phyloP scores from a whole-genome alignment of 352 stramenopile species.

The Phytophthora pluvialis region DNA sequence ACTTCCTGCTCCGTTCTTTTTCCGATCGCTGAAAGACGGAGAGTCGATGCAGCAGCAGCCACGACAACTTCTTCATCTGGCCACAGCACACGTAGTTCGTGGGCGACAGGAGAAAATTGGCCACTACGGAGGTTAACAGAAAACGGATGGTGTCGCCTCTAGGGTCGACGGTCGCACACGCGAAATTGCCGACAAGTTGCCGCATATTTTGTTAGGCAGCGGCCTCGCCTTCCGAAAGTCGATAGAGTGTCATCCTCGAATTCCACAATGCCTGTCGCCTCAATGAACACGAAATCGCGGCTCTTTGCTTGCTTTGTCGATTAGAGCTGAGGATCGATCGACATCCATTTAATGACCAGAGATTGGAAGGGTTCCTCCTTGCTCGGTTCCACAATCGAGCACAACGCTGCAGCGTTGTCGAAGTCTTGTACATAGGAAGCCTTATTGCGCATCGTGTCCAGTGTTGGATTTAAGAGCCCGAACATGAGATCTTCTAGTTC shows the following conservation, averaged over 20 bases:
- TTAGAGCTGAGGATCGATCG: conserved; percentile 25
- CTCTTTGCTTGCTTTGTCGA: conserved; percentile 11
- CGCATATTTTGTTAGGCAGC: conserved; percentile 37
- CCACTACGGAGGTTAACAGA: conserved; percentile 26
- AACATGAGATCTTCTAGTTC: conserved; percentile 44
- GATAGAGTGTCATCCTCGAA: conserved; percentile 36
- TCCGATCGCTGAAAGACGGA: conserved; percentile 6
- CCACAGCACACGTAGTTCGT: conserved; percentile 49
- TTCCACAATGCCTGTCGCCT: conserved; percentile 9
- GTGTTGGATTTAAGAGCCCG: conserved; percentile 31
- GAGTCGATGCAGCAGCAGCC: conserved; percentile 31
- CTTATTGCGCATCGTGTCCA: conserved; percentile 36
- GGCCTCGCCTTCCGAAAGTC: conserved; percentile 40
- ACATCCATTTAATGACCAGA: conserved; percentile 40
- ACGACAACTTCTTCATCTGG: conserved; percentile 63
- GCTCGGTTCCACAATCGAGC: conserved; percentile 27
- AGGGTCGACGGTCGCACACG: conserved; percentile 29
- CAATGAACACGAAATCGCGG: conserved; percentile 11
- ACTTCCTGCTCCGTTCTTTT: background rate
- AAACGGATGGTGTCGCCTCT: conserved; percentile 37
- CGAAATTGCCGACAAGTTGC: conserved; percentile 45
- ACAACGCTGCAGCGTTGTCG: conserved; percentile 26
- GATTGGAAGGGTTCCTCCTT: conserved; percentile 34
- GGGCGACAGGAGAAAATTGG: conserved; percentile 37
- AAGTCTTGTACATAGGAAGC: conserved; percentile 32